Percentiles rank a stretch among this genome's conserved stretches.
Conservation (phyloP, 768 basidiomycete genomes). For the Naematelia encephala region DNA sequence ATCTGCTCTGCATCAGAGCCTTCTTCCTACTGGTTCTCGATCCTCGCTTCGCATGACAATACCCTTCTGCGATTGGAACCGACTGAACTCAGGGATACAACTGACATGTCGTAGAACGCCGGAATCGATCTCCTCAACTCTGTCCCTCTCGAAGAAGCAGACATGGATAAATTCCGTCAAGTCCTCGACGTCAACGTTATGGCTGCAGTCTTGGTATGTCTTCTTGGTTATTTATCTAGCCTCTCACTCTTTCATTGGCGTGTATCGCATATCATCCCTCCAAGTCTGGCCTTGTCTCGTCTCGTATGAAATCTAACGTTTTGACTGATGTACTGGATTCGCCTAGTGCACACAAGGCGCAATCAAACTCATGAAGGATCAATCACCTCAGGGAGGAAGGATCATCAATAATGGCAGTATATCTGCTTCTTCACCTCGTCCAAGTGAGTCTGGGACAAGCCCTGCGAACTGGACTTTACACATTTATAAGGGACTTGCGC, state of each 20-base stretch:
- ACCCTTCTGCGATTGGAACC: background rate
- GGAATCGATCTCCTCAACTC: conserved; percentile 59
- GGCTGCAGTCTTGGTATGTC: conserved; percentile 61
- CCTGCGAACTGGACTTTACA: too few species aligned
- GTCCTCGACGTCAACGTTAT: conserved; percentile 70
- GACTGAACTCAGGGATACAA: too few species aligned
- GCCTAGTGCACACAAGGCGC: conserved; percentile 67
- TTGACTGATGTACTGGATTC: background rate
- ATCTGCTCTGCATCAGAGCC: too few species aligned
- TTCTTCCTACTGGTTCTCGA: too few species aligned
- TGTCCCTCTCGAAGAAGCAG: conserved; percentile 61
- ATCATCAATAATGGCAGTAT: conserved; percentile 77
- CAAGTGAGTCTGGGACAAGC: conserved; percentile 35
- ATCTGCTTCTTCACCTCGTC: conserved; percentile 47
- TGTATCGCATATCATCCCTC: too few species aligned
- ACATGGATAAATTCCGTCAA: conserved; percentile 49
- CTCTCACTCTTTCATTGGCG: too few species aligned
- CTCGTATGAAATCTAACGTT: background rate
- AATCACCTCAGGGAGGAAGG: conserved; percentile 69
- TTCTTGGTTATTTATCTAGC: too few species aligned
- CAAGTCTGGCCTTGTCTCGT: background rate
- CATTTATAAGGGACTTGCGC: too few species aligned
- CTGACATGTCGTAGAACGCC: too few species aligned
- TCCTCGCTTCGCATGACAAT: too few species aligned
- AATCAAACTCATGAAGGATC: conserved; percentile 67